phyloP scores from a whole-genome alignment of 768 basidiomycete genomes.

The Lactifluus piperatus region DNA sequence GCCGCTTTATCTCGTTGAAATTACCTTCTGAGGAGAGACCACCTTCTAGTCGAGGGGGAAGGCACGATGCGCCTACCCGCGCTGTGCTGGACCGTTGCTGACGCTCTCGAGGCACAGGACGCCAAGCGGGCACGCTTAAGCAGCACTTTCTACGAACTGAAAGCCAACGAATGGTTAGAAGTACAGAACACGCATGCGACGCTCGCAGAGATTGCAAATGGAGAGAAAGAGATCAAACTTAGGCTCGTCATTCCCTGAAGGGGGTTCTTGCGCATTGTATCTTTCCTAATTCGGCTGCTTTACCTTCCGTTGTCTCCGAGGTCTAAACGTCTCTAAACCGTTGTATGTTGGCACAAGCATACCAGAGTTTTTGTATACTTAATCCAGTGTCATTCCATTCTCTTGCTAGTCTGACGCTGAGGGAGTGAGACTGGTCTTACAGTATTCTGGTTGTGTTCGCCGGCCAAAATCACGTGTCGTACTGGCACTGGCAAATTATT shows the following conservation, averaged over 20 bases:
- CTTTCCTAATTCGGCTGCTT: too few relatives aligned
- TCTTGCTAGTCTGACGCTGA: too few relatives aligned
- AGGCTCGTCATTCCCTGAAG: neutral
- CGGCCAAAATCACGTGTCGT: neutral
- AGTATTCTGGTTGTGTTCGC: too few relatives aligned
- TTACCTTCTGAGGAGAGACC: neutral
- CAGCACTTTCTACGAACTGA: conserved; percentile 1
- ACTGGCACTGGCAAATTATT: too few relatives aligned
- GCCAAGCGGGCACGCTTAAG: conserved; percentile 1
- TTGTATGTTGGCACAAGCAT: conserved; percentile 1
- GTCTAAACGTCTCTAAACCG: neutral
- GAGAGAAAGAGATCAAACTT: neutral
- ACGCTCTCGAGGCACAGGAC: neutral
- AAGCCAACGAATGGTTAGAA: neutral
- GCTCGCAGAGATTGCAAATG: neutral
- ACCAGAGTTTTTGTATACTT: neutral
- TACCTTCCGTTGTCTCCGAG: neutral
- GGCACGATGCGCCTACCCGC: neutral
- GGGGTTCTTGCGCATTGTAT: too few relatives aligned
- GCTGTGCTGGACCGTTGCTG: conserved; percentile 5
- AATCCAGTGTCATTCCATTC: neutral
- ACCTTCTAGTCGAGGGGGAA: conserved; percentile 1
- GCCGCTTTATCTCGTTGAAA: neutral
- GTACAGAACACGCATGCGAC: neutral
- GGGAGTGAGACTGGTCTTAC: too few relatives aligned